Evolutionary conservation across 225 moss, liverwort and hornwort species (phyloP).

Genomic region (Bryoerythrophyllum caledonicum): DNA sequence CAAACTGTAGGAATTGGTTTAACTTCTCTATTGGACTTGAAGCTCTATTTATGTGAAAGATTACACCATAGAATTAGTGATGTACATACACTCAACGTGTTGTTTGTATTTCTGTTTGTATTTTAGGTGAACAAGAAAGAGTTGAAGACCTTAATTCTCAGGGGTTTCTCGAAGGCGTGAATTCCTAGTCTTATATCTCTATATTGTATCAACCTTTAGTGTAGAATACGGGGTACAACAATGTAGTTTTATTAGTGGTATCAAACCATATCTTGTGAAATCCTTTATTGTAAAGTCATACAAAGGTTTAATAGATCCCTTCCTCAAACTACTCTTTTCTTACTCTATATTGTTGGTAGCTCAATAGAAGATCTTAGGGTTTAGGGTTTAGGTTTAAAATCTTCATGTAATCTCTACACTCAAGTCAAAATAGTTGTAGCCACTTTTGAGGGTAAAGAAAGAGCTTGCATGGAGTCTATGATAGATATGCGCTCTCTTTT

Average conservation of each 20-base stretch:
- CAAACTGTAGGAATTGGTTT: not conserved
- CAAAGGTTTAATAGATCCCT: no score
- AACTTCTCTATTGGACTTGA: not conserved
- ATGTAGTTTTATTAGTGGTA: not conserved
- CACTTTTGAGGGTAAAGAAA: no score
- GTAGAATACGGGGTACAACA: not conserved
- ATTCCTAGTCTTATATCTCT: not conserved
- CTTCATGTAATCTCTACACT: no score
- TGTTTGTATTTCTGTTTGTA: slow-evolving; percentile 15
- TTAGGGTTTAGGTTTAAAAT: no score
- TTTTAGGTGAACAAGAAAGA: slow-evolving; percentile 47
- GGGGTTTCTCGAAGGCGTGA: slow-evolving; percentile 20
- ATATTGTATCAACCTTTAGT: not conserved
- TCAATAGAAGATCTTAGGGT: no score
- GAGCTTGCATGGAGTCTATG: no score
- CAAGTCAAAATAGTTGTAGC: no score
- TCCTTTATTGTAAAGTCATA: not conserved
- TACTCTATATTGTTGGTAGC: no score
- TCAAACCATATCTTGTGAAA: not conserved
- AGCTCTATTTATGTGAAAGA: not conserved
- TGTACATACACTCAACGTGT: not conserved
- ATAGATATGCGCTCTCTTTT: no score
- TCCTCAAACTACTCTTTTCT: no score
- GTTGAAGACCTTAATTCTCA: slow-evolving; percentile 32
- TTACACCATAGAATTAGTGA: not conserved